Evolutionary conservation across 2,329 filamentous ascomycete genomes (phyloP), one percentile per base, ranked within the genome.

Genomic region (Fusarium luffae): DNA sequence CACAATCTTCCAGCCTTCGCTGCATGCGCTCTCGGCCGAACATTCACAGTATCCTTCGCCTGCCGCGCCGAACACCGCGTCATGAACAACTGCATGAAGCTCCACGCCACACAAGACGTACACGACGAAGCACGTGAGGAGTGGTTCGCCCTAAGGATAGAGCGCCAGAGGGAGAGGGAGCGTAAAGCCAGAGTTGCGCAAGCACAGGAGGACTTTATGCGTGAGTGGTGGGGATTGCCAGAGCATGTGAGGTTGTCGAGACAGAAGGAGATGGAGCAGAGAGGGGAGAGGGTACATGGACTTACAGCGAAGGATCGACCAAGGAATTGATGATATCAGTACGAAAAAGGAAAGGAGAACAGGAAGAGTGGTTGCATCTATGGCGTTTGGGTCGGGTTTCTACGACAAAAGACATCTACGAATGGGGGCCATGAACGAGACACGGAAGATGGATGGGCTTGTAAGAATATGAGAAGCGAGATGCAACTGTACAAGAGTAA

Each of bases 1-100:
- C 42, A 44, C 7, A 5, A 4, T 54, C 14, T 9, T 19, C 7
- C 73, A 98, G 95, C 92, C 66, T 99, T 99, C 79, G 96, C 96
- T 61, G 90, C 91, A 72, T 99, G 96, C 85, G 94, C 94, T 55
- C 86, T 91, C 51, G 90, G 91, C 77, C 92, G 93, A 70, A 98
- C 94, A 8, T 88, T 98, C 74, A 94, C 91, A 59, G 92, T 96
- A 62, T 92, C 94, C 14, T 98, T 96, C 85, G 88, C 90, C 55
- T 99, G 96, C 84, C 91, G 93, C 56, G 82, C 86, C 50, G 87
- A 94, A 77, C 92, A 94, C 75, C 89, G 91, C 68, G 85, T 86
- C 37, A 99, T 99, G 96, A 99, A 99, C 82, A 86, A 84, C 66
- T 99, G 96, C 84, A 98, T 99, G 94, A 86, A 94, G 73, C 81